Conservation (phyloP, 352 stramenopile species). For the Pythium aphanidermatum region DNA sequence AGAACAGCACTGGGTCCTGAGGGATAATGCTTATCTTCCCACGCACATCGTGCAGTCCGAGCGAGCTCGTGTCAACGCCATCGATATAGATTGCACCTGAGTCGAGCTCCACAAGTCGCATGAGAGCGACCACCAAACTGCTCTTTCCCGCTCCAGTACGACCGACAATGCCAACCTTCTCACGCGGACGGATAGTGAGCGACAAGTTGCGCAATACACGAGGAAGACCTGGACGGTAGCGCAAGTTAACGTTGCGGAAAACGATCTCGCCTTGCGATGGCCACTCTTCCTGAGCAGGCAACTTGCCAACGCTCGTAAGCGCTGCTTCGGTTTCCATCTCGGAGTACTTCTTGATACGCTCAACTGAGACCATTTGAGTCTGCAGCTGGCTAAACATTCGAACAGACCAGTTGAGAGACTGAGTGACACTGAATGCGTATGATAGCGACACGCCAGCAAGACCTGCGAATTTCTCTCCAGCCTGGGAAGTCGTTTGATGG, state of each 20-base stretch:
- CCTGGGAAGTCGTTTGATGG: slow-evolving; percentile 29
- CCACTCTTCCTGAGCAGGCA: slow-evolving; percentile 62
- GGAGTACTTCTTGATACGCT: slow-evolving; percentile 62
- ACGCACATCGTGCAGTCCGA: slow-evolving; percentile 24
- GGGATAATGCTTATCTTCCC: slow-evolving; percentile 53
- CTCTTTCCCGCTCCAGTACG: slow-evolving; percentile 31
- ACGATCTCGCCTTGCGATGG: slow-evolving; percentile 70
- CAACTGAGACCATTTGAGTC: slow-evolving; percentile 67
- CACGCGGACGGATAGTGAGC: slow-evolving; percentile 63
- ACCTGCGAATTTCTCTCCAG: slow-evolving; percentile 38
- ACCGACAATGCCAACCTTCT: slow-evolving; percentile 27
- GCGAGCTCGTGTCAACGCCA: slow-evolving; percentile 55
- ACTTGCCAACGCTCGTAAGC: slow-evolving; percentile 85
- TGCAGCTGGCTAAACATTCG: slow-evolving; percentile 61
- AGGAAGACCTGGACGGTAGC: slow-evolving; percentile 79
- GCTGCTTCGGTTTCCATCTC: slow-evolving; percentile 59
- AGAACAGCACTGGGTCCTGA: slow-evolving; percentile 89
- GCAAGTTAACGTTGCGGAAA: slow-evolving; percentile 85
- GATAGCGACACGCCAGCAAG: slow-evolving; percentile 65
- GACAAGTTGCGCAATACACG: slow-evolving; percentile 65
- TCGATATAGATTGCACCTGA: slow-evolving; percentile 76
- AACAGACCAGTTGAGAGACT: slow-evolving; percentile 64
- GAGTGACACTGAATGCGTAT: slow-evolving; percentile 65
- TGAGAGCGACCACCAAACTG: slow-evolving; percentile 30
- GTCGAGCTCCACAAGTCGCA: slow-evolving; percentile 26